These are phyloP conservation scores for Penicillium tannophilum DNA, from an alignment of 495 filamentous ascomycete species.

Conservation along the genomic window DNA sequence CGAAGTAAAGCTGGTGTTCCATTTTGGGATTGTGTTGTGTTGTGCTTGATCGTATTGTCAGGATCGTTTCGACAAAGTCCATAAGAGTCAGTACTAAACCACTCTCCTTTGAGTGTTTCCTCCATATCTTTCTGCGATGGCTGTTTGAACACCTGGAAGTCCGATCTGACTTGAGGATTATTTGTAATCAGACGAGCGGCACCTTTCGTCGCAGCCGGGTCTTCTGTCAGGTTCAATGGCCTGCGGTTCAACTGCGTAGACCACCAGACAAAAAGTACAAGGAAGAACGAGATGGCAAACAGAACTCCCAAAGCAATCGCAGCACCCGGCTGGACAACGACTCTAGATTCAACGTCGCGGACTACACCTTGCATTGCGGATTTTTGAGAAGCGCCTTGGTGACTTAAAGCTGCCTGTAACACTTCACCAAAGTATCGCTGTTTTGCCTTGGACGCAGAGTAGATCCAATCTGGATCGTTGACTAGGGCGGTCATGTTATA, in stretches of 20 bases:
- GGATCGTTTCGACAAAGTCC: slow-evolving; percentile 8
- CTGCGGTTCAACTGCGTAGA: slow-evolving; percentile 5
- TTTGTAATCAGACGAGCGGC: slow-evolving; percentile 16
- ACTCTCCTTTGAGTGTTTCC: slow-evolving; percentile 2
- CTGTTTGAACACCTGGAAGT: slow-evolving; percentile 15
- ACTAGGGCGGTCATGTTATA: slow-evolving; percentile 25
- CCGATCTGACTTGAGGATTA: not conserved
- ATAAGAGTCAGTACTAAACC: slow-evolving; percentile 17
- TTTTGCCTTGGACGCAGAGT: slow-evolving; percentile 29
- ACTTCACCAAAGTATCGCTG: slow-evolving; percentile 41
- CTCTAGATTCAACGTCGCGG: slow-evolving; percentile 13
- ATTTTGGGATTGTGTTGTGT: slow-evolving; percentile 14
- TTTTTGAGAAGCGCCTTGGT: slow-evolving; percentile 11
- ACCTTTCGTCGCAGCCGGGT: slow-evolving; percentile 19
- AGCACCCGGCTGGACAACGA: slow-evolving; percentile 19
- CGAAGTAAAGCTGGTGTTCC: slow-evolving; percentile 27
- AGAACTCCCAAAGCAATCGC: slow-evolving; percentile 24
- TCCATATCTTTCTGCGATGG: slow-evolving; percentile 17
- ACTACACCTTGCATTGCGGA: slow-evolving; percentile 8
- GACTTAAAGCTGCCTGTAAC: slow-evolving; percentile 26
- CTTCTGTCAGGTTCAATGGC: slow-evolving; percentile 23
- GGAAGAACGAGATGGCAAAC: slow-evolving; percentile 21
- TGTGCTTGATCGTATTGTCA: not conserved
- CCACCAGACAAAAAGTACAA: slow-evolving; percentile 22
- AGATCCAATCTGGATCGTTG: slow-evolving; percentile 14